Conservation (phyloP, 495 filamentous ascomycete species). For the Penicillium maclennaniae region DNA sequence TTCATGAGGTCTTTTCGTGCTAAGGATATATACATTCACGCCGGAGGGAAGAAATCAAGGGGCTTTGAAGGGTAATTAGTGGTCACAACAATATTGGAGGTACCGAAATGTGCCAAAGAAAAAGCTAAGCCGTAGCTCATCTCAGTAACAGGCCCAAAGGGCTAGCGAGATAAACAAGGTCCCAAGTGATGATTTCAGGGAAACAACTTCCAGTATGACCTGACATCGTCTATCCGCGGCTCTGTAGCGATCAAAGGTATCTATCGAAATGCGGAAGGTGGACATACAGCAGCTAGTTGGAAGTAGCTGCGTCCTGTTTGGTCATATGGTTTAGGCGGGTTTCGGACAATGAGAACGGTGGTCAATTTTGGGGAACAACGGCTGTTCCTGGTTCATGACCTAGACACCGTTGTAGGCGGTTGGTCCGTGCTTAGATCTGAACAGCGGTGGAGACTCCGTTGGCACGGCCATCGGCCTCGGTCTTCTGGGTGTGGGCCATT, state of each 20-base stretch:
- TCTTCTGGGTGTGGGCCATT: conserved; percentile 45
- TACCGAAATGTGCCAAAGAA: not conserved
- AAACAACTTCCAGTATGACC: not conserved
- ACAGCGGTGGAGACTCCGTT: conserved; percentile 38
- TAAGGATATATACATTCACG: conserved; percentile 21
- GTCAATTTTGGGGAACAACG: not conserved
- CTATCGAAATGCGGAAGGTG: conserved; percentile 1
- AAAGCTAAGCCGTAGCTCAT: not conserved
- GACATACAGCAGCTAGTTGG: conserved; percentile 3
- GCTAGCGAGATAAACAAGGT: not conserved
- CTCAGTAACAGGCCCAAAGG: not conserved
- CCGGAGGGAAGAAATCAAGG: not conserved
- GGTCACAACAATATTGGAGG: not conserved
- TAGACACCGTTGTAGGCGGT: not conserved
- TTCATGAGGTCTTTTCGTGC: conserved; percentile 20
- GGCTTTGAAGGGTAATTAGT: not conserved
- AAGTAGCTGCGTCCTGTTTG: not conserved
- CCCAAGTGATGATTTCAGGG: not conserved
- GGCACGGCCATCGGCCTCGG: conserved; percentile 16
- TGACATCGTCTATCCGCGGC: conserved; percentile 7
- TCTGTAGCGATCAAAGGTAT: conserved; percentile 6
- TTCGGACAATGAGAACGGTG: not conserved
- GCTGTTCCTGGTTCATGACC: not conserved
- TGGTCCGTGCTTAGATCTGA: conserved; percentile 31
- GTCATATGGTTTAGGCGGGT: too few species aligned